Evolutionary conservation across 225 moss, liverwort and hornwort species (phyloP).

Genomic region (Takakia lepidozioides): DNA sequence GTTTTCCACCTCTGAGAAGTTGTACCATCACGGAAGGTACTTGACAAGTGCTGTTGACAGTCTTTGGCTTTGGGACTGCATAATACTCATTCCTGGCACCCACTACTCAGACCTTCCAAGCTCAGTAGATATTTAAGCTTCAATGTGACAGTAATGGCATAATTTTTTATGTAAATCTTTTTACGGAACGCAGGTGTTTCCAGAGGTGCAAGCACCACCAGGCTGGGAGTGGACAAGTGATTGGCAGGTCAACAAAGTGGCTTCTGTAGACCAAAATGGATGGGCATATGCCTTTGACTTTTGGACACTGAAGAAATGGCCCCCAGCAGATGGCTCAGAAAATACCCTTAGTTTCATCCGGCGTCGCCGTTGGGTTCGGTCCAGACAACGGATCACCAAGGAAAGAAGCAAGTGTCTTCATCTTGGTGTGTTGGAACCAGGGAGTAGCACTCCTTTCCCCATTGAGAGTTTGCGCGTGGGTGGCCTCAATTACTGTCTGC

Average conservation of each 20-base stretch:
- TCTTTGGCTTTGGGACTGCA: too few relatives aligned
- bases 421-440: constrained; percentile 54
- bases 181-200: too few relatives aligned
- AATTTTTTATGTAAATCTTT: too few relatives aligned
- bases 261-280: constrained; percentile 61
- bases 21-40: too few relatives aligned
- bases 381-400: constrained; percentile 45
- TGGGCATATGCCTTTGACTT: constrained; percentile 88
- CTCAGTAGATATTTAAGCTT: too few relatives aligned
- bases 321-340: constrained; percentile 31
- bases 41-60: too few relatives aligned
- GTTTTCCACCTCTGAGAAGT: too few relatives aligned
- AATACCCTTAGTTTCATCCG: constrained; percentile 47
- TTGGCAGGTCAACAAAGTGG: constrained; percentile 73
- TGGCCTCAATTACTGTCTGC: constrained; percentile 58
- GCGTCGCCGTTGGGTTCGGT: constrained; percentile 82
- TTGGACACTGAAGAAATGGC: constrained; percentile 46
- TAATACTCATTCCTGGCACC: too few relatives aligned
- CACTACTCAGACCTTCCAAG: too few relatives aligned
- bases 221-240: constrained; percentile 88
- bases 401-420: constrained; percentile 40
- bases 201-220: constrained; percentile 50
- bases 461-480: constrained; percentile 54
- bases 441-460: constrained; percentile 46
- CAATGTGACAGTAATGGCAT: too few relatives aligned